Evolutionary conservation across 2,329 filamentous ascomycete genomes (phyloP).

Genomic region (Hypoxylon sp.): DNA sequence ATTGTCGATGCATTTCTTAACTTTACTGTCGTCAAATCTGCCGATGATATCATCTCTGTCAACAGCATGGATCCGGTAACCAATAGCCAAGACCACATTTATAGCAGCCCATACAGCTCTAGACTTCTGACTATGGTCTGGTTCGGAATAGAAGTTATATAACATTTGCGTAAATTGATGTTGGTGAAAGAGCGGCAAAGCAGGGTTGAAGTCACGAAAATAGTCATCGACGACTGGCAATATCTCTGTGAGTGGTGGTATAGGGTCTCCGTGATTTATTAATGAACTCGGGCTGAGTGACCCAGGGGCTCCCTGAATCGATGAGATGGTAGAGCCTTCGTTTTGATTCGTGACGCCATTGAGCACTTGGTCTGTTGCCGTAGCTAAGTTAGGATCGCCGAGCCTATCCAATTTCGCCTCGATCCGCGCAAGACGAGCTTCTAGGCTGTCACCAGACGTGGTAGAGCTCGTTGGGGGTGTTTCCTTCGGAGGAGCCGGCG

Average conservation of each 20-base stretch:
- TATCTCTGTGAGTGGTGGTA: constrained; percentile 56
- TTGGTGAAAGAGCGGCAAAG: constrained; percentile 59
- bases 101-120: constrained; percentile 58
- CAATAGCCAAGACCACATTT: constrained; percentile 59
- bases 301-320: not conserved
- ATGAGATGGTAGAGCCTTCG: not conserved
- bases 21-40: constrained; percentile 42
- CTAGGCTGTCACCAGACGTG: constrained; percentile 33
- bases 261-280: constrained; percentile 5
- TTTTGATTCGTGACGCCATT: not conserved
- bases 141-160: constrained; percentile 54
- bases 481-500: constrained; percentile 28
- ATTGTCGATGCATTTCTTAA: constrained; percentile 56
- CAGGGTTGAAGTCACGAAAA: constrained; percentile 56
- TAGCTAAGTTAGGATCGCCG: constrained; percentile 9
- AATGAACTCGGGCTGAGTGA: constrained; percentile 2
- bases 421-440: constrained; percentile 50
- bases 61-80: constrained; percentile 51
- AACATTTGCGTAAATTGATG: constrained; percentile 57
- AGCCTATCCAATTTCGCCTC: constrained; percentile 51
- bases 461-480: constrained; percentile 7
- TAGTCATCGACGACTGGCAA: constrained; percentile 57
- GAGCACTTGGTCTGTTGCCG: constrained; percentile 10
- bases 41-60: constrained; percentile 37
- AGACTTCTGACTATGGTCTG: constrained; percentile 41